A percentile compares a stretch with the other conserved stretches of the same genome.
phyloP scores from a whole-genome alignment of 495 filamentous ascomycete species.

The Tuber melanosporum region DNA sequence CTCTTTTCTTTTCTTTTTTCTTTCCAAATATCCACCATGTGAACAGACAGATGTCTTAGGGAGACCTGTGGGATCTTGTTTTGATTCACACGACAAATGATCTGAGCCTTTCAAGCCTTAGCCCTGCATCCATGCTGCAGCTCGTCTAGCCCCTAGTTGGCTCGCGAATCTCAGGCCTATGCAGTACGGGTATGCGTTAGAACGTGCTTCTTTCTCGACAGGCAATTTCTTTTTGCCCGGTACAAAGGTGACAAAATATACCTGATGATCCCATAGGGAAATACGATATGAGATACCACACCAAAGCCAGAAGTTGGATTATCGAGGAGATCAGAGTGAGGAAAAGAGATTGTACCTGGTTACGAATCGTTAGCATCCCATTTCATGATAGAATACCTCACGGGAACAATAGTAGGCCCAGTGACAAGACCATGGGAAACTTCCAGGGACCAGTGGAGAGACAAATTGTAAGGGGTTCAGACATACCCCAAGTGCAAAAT shows the following conservation, averaged over 20 bases:
- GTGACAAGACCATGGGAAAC: constrained; percentile 19
- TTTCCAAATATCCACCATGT: constrained; percentile 10
- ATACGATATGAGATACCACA: constrained; percentile 96
- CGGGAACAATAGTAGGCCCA: constrained; percentile 33
- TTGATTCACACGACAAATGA: not conserved
- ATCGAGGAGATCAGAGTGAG: constrained; percentile 79
- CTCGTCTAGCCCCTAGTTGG: constrained; percentile 72
- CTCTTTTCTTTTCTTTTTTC: not conserved
- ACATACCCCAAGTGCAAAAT: constrained; percentile 87
- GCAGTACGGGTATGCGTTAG: constrained; percentile 26
- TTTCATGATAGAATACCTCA: constrained; percentile 15
- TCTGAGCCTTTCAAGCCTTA: constrained; percentile 41
- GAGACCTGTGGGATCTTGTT: not conserved
- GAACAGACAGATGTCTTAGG: constrained; percentile 16
- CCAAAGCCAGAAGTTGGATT: constrained; percentile 69
- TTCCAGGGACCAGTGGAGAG: constrained; percentile 7
- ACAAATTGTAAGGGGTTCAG: constrained; percentile 12
- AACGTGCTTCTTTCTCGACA: constrained; percentile 12
- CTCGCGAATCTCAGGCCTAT: constrained; percentile 80
- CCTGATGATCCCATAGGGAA: constrained; percentile 94
- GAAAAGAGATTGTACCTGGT: constrained; percentile 67
- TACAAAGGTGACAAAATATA: constrained; percentile 76
- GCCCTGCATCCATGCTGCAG: constrained; percentile 81
- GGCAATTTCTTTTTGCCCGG: constrained; percentile 50
- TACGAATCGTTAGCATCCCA: constrained; percentile 15